phyloP scores from a whole-genome alignment of 768 basidiomycete species.

The Podaxis mareebaensis region DNA sequence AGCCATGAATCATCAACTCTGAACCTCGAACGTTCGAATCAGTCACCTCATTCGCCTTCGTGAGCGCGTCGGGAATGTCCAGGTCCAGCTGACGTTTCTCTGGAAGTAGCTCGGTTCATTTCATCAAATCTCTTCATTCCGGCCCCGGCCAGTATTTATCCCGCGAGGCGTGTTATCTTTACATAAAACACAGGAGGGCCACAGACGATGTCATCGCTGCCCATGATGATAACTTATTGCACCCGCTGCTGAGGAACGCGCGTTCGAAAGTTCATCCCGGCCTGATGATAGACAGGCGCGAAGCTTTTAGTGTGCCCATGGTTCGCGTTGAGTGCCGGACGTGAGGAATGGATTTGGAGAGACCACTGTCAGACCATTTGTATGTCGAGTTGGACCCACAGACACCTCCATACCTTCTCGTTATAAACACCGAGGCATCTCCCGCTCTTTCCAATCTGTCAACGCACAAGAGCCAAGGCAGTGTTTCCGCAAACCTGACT shows the following conservation, averaged over 20 bases:
- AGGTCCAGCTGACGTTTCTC: not conserved
- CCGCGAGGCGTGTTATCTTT: slow-evolving; percentile 4
- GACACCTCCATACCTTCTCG: no score
- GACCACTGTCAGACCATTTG: not conserved
- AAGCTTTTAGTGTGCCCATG: not conserved
- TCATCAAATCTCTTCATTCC: not conserved
- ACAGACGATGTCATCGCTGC: not conserved
- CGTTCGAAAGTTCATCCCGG: not conserved
- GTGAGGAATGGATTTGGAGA: not conserved
- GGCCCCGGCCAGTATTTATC: not conserved
- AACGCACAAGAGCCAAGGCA: not conserved
- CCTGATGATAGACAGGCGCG: not conserved
- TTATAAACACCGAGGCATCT: no score
- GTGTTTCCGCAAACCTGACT: no score
- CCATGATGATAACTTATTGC: not conserved
- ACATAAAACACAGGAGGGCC: not conserved
- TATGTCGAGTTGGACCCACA: slow-evolving; percentile 1
- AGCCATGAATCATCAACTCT: not conserved
- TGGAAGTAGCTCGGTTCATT: not conserved
- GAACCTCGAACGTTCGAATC: not conserved
- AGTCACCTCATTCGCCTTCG: not conserved
- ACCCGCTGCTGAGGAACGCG: not conserved
- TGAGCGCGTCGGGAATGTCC: not conserved
- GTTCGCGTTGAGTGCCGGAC: not conserved
- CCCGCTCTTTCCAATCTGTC: not conserved